Evolutionary conservation across 371 early-diverging fungal genomes (phyloP), one percentile per base, ranked within the genome.

Genomic region (Syncephalastrum racemosum): DNA sequence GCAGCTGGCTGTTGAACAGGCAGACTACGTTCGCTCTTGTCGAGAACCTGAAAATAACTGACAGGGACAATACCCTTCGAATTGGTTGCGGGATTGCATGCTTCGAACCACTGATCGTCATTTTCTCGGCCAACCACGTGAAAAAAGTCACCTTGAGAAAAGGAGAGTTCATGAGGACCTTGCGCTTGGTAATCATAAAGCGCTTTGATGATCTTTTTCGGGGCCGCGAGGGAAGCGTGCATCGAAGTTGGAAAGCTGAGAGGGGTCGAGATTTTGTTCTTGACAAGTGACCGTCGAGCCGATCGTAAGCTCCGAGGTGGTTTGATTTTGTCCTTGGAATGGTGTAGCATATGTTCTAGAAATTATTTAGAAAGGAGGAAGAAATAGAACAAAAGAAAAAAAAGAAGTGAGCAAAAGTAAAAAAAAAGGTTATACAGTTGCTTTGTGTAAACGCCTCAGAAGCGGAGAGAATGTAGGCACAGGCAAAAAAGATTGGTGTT

Each of bases 151-250:
- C 95, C 96, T 49, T 80, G 80, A 43, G 70, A 57, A 65, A 94
- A 96, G 13, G 90, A 84, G 3, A 96, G 75, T 66, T 94, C 93
- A 20, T 83, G 79, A 23, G 76, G 73, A 40, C 73, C 78, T 51
- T 77, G 69, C 5, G 90, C 85, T 16, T 75, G 68, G 62, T 91
- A 93, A 72, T 88, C 85, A 59, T 81, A 83, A 16, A 85, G 70
- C 10, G 94, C 93, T 57, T 86, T 90, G 71, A 95, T 88, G 64
- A 95, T 90, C 63, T 89, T 92, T 66, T 90, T 91, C 1, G 95
- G 95, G 13, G 87, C 78, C 6, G 75, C 64, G 49, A 73, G 49
- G 41, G 61, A 68, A 2, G 58, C 47, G 24, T 55, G 62, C 6
- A 59, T 24, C 15, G 67, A 59, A 0, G 68, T 63, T 4, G 60